A percentile compares a stretch with the other conserved stretches of the same genome.
phyloP scores from a whole-genome alignment of 768 basidiomycete genomes.

The Boletus eberwhitei region DNA sequence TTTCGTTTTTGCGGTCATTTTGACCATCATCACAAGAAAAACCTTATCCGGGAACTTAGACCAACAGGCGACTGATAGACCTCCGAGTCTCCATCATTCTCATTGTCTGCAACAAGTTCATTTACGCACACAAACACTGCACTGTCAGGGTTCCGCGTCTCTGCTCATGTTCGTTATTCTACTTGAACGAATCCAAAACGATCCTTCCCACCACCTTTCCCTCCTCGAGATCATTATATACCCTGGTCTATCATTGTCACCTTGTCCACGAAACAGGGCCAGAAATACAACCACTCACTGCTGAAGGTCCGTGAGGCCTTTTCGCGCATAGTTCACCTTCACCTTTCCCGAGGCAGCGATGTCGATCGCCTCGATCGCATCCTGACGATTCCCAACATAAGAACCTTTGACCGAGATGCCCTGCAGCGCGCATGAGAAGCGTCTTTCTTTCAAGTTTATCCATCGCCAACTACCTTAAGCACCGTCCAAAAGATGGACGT shows the following conservation, averaged over 20 bases:
- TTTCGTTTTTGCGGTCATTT: no score
- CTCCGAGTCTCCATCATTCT: not conserved
- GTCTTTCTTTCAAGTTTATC: no score
- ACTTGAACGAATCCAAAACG: conserved; percentile 36
- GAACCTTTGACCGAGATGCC: conserved; percentile 33
- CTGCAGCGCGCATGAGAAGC: conserved; percentile 6
- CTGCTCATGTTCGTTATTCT: not conserved
- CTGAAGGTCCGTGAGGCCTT: conserved; percentile 49
- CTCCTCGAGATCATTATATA: conserved; percentile 38
- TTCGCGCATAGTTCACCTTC: conserved; percentile 50
- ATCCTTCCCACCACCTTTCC: conserved; percentile 44
- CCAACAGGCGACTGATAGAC: no score
- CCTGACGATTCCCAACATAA: conserved; percentile 73
- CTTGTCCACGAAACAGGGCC: not conserved
- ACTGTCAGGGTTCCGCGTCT: not conserved
- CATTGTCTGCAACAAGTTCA: no score
- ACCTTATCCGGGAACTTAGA: no score
- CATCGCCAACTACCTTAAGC: conserved; percentile 40
- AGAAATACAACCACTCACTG: conserved; percentile 37
- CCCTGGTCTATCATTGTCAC: conserved; percentile 15
- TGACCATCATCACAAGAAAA: no score
- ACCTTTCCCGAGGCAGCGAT: conserved; percentile 72
- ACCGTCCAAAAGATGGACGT: conserved; percentile 74
- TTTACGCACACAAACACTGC: not conserved
- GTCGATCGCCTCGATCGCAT: conserved; percentile 75